A percentile compares a stretch with the other conserved stretches of the same genome.
phyloP scores from a whole-genome alignment of 345 rosid species.

The Populus pruinosa region DNA sequence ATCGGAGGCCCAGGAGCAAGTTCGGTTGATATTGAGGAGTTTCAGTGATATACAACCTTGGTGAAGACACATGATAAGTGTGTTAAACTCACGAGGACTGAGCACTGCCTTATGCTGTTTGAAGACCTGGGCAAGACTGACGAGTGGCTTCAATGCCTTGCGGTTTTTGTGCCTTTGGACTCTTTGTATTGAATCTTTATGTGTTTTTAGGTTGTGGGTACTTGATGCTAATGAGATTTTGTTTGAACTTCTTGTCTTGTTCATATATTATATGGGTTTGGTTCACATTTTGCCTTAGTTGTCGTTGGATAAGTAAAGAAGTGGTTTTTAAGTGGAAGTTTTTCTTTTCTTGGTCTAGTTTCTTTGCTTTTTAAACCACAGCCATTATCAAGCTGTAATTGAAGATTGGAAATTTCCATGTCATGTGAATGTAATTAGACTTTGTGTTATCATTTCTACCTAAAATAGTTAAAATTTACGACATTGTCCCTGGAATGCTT shows the following conservation, averaged over 20 bases:
- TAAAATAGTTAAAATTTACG: neutral
- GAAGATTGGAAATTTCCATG: neutral
- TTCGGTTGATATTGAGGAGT: too few relatives aligned
- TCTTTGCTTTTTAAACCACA: too few relatives aligned
- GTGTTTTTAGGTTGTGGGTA: neutral
- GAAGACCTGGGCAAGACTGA: constrained; percentile 87
- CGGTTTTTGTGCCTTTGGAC: constrained; percentile 37
- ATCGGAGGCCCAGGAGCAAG: too few relatives aligned
- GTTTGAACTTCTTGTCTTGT: neutral
- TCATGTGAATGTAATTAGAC: neutral
- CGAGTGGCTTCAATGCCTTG: constrained; percentile 87
- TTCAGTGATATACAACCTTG: constrained; percentile 49
- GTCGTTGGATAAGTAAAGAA: neutral
- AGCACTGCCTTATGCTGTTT: constrained; percentile 81
- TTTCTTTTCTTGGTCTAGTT: too few relatives aligned
- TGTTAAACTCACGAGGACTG: constrained; percentile 62
- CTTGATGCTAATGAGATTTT: constrained; percentile 9
- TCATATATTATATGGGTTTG: neutral
- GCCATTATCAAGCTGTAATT: neutral
- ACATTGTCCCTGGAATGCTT: neutral
- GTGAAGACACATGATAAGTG: constrained; percentile 65
- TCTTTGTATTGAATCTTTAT: neutral
- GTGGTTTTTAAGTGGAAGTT: neutral
- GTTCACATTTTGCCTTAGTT: neutral
- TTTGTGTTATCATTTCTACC: neutral